These are phyloP conservation scores for Ascochyta viciae-villosae DNA, from an alignment of 2,329 filamentous ascomycete species.

Conservation along the genomic window DNA sequence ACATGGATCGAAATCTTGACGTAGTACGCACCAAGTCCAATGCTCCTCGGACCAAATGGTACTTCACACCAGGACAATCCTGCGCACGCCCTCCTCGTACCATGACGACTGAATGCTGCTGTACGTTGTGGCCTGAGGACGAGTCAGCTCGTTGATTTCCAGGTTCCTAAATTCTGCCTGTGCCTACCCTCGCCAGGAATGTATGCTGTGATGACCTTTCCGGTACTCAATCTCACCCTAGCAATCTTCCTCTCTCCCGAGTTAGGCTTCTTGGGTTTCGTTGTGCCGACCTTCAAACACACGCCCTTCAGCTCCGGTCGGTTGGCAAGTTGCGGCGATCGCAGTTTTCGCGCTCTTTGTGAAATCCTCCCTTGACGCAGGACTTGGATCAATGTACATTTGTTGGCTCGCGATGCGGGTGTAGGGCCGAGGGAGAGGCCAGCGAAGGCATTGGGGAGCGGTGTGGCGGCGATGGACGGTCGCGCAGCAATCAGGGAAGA, in stretches of 20 bases:
- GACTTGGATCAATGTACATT: constrained; percentile 60
- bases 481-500: constrained; percentile 25
- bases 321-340: constrained; percentile 81
- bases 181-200: constrained; percentile 85
- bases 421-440: constrained; percentile 43
- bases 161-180: background rate
- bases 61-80: constrained; percentile 98
- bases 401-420: constrained; percentile 48
- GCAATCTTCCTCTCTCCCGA: constrained; percentile 96
- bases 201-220: constrained; percentile 87
- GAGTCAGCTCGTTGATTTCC: constrained; percentile 14
- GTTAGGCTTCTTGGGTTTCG: constrained; percentile 98
- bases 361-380: constrained; percentile 75
- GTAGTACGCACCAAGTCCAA: constrained; percentile 80
- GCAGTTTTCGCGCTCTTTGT: constrained; percentile 82
- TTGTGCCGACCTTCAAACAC: constrained; percentile 90
- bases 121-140: constrained; percentile 82
- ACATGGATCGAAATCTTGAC: background rate
- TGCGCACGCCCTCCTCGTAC: constrained; percentile 92
- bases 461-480: constrained; percentile 28
- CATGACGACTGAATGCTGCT: constrained; percentile 97
- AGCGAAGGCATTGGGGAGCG: constrained; percentile 30
- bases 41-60: constrained; percentile 89
- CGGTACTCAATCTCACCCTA: constrained; percentile 85
- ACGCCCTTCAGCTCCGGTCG: constrained; percentile 92